phyloP scores from a whole-genome alignment of 192 early-diverging fungal species.

The Umbelopsis sp. region DNA sequence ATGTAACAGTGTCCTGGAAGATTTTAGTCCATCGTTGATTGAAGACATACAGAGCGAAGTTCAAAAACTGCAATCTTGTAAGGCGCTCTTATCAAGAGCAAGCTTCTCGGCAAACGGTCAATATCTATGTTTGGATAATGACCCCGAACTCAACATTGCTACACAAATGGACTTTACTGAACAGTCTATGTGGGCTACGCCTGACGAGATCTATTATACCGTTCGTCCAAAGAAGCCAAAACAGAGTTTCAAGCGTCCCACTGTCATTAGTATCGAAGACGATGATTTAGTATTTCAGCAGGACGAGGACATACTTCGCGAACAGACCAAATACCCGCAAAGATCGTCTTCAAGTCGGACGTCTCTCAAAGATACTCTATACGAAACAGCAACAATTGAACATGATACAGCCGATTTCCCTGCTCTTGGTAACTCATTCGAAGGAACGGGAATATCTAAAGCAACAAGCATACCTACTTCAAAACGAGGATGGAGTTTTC shows the following conservation, averaged over 20 bases:
- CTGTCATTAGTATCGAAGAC: background rate
- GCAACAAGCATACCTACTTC: background rate
- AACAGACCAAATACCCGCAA: background rate
- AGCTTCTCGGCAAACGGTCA: background rate
- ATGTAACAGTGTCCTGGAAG: slow-evolving; percentile 21
- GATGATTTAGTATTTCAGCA: slow-evolving; percentile 17
- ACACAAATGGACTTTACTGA: slow-evolving; percentile 10
- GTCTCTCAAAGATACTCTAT: background rate
- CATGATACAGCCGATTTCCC: background rate
- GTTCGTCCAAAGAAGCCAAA: background rate
- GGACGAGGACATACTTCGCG: slow-evolving; percentile 1
- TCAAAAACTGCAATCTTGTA: slow-evolving; percentile 24
- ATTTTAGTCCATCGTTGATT: slow-evolving; percentile 14
- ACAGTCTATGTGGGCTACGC: background rate
- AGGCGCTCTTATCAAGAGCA: background rate
- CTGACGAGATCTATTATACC: slow-evolving; percentile 1
- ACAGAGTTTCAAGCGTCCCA: background rate
- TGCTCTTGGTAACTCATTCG: background rate
- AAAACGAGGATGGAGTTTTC: slow-evolving; percentile 10
- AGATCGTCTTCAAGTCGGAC: background rate
- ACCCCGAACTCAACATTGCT: background rate
- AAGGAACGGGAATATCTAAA: background rate
- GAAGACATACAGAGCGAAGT: slow-evolving; percentile 28
- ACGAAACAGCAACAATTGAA: background rate
- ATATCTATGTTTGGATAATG: background rate